Conservation (phyloP, 169 alveolate species). For the Cryptosporidium bovis region DNA sequence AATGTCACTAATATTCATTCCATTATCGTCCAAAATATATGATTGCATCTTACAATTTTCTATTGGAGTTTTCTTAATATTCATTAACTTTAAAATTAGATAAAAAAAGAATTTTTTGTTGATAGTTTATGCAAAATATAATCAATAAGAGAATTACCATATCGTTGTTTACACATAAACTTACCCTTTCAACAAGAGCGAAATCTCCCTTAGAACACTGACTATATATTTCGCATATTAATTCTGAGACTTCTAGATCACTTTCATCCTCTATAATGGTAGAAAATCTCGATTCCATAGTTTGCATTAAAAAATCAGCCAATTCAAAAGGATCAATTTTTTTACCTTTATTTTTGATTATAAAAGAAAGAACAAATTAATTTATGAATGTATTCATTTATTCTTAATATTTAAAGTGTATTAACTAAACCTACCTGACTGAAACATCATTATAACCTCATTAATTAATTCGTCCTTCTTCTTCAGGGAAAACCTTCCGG, state of each 20-base stretch:
- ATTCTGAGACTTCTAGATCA: slow-evolving; percentile 54
- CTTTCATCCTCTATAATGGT: slow-evolving; percentile 62
- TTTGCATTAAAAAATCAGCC: slow-evolving; percentile 46
- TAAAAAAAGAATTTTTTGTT: neutral
- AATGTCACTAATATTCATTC: slow-evolving; percentile 46
- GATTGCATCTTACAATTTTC: slow-evolving; percentile 67
- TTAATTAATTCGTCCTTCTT: slow-evolving; percentile 39
- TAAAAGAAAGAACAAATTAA: too few species aligned
- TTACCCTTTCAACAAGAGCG: slow-evolving; percentile 49
- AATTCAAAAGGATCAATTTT: slow-evolving; percentile 32
- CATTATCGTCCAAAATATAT: slow-evolving; percentile 47
- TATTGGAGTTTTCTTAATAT: slow-evolving; percentile 31
- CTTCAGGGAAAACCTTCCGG: slow-evolving; percentile 56
- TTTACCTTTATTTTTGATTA: slow-evolving; percentile 14
- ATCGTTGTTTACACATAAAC: neutral
- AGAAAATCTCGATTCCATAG: slow-evolving; percentile 57
- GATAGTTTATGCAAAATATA: neutral
- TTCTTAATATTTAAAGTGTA: neutral
- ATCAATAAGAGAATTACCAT: neutral
- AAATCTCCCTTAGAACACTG: slow-evolving; percentile 55
- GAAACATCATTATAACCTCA: slow-evolving; percentile 53
- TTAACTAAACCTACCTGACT: slow-evolving; percentile 47
- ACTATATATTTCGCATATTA: slow-evolving; percentile 48
- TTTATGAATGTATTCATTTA: neutral
- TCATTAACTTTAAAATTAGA: slow-evolving; percentile 22